Conservation (phyloP, 2,329 filamentous ascomycete genomes). For the Aciculosporium take region DNA sequence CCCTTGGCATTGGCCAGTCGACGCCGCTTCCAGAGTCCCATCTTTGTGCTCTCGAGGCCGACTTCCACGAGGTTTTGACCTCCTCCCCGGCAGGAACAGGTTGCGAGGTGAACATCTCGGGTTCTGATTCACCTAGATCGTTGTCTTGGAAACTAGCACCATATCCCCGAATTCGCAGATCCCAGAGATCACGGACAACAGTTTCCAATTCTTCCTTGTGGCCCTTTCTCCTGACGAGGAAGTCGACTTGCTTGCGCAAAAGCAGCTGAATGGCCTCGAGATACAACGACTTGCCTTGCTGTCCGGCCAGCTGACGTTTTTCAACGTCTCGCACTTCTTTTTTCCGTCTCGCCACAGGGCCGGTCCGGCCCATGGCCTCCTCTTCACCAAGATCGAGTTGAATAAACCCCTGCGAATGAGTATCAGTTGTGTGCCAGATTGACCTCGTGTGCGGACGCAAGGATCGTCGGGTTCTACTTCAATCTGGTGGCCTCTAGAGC, state of each 20-base stretch:
- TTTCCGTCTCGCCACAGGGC: conserved; percentile 40
- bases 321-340: conserved; percentile 41
- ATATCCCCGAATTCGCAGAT: conserved; percentile 43
- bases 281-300: conserved; percentile 61
- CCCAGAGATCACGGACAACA: conserved; percentile 75
- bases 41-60: conserved; percentile 21
- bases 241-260: conserved; percentile 65
- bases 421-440: not conserved
- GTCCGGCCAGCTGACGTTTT: conserved; percentile 45
- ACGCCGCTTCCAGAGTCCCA: conserved; percentile 31
- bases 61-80: conserved; percentile 15
- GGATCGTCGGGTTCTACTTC: conserved; percentile 35
- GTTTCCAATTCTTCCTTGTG: conserved; percentile 63
- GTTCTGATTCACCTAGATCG: conserved; percentile 13
- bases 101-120: conserved; percentile 27
- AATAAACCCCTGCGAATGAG: conserved; percentile 31
- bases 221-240: conserved; percentile 52
- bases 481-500: conserved; percentile 65
- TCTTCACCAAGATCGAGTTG: conserved; percentile 49
- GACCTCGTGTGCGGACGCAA: not conserved
- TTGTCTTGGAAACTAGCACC: conserved; percentile 21
- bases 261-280: conserved; percentile 75
- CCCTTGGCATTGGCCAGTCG: conserved; percentile 44
- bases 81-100: conserved; percentile 11
- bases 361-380: conserved; percentile 51